Evolutionary conservation across 805 yeast species (phyloP), one percentile per base, ranked within the genome.

Genomic region (Saccharomyces eubayanus): DNA sequence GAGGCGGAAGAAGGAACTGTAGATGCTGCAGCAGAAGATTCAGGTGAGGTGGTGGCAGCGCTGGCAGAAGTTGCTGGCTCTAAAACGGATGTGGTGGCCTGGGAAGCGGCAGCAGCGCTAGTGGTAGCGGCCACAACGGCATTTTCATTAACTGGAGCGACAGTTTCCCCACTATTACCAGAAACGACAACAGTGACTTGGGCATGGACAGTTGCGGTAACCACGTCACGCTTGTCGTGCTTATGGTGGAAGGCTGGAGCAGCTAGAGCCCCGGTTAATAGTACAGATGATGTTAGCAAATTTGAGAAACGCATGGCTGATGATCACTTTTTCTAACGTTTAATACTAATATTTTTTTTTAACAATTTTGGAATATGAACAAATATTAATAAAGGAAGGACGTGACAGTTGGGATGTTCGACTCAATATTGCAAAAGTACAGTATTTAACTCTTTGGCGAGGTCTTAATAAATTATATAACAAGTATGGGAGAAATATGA

Each of bases 231-330:
- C 66, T 77, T 81, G 46, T 62, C 58, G 41, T 60, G 59, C 51
- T 63, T 65, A 67, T 81, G 82, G 71, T 85, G 89, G 59, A 75
- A 79, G 61, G 80, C 85, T 55, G 89, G 89, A 52, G 79, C 81
- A 57, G 88, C 85, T 56, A 50, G 78, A 51, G 79, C 68, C 61
- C 79, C 78, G 12, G 21, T 36, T 55, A 77, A 69, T 52, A 82
- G 65, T 51, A 81, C 65, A 52, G 84, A 80, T 48, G 75, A 69
- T 55, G 74, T 66, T 53, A 76, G 55, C 52, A 78, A 70, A 61
- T 74, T 75, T 63, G 80, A 64, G 65, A 82, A 77, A 70, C 78
- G 77, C 83, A 79, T 80, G 28, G 47, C 56, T 9, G 24, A 21
- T 28, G 48, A 28, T 21, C 11, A 24, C 3, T 24, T 46, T 50